Evolutionary conservation across 192 early-diverging fungal species (phyloP).

Genomic region (Pilobolus umbonatus): DNA sequence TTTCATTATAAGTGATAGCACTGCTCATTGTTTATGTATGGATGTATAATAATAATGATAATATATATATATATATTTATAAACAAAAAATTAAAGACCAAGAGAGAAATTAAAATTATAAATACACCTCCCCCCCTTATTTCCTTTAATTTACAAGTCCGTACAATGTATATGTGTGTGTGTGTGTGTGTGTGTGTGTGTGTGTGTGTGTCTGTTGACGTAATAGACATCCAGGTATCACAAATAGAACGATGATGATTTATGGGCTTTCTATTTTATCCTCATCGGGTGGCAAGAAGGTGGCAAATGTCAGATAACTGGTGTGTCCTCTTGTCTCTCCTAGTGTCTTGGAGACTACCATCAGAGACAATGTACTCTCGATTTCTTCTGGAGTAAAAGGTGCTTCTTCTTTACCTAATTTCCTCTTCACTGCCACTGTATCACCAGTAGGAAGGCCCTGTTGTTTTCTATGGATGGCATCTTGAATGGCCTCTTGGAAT

Average conservation of each 20-base stretch:
- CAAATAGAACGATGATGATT: too few relatives aligned
- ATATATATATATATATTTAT: too few relatives aligned
- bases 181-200: too few relatives aligned
- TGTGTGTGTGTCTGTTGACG: too few relatives aligned
- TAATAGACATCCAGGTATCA: too few relatives aligned
- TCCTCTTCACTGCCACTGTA: slow-evolving; percentile 16
- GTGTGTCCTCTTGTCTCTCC: slow-evolving; percentile 79
- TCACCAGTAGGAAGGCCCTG: background rate
- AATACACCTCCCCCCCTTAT: too few relatives aligned
- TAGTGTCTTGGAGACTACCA: slow-evolving; percentile 59
- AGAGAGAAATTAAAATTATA: too few relatives aligned
- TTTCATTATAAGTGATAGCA: slow-evolving; percentile 73
- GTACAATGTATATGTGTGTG: too few relatives aligned
- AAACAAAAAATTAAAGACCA: too few relatives aligned
- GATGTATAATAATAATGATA: too few relatives aligned
- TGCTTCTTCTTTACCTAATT: slow-evolving; percentile 17
- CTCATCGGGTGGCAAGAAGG: slow-evolving; percentile 62
- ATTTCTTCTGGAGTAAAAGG: slow-evolving; percentile 10
- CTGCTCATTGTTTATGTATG: slow-evolving; percentile 20
- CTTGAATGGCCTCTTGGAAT: slow-evolving; percentile 58
- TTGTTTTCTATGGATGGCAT: slow-evolving; percentile 37
- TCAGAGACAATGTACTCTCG: slow-evolving; percentile 6
- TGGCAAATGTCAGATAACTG: slow-evolving; percentile 93
- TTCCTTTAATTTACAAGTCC: too few relatives aligned
- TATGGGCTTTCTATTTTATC: too few relatives aligned